Conservation (phyloP, 164 flowering plant species). For the Kalanchoe fedtschenkoi region DNA sequence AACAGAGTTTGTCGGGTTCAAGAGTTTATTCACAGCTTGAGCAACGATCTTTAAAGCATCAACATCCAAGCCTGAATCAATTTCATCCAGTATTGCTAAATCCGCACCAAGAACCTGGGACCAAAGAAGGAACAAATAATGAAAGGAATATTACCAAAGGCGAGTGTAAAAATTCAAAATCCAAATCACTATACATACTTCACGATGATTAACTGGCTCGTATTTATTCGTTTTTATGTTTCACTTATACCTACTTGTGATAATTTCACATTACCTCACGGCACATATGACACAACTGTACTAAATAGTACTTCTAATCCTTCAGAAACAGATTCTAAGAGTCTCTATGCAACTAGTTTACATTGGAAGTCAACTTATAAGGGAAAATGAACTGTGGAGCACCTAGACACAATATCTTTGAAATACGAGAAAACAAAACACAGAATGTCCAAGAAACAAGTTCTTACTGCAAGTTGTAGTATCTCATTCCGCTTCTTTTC, state of each 20-base stretch:
- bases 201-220: neutral
- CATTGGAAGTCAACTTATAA: neutral
- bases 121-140: neutral
- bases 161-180: neutral
- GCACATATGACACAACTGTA: too few relatives aligned
- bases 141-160: neutral
- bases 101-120: constrained; percentile 91
- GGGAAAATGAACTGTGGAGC: neutral
- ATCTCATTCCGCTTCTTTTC: constrained; percentile 98
- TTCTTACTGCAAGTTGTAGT: constrained; percentile 88
- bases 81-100: constrained; percentile 85
- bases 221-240: too few relatives aligned
- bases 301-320: too few relatives aligned
- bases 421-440: neutral
- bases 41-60: constrained; percentile 95
- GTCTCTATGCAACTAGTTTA: too few relatives aligned
- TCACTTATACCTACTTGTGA: too few relatives aligned
- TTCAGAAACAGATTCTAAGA: too few relatives aligned
- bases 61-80: constrained; percentile 96
- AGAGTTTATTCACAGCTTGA: constrained; percentile 70
- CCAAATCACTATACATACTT: neutral
- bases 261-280: too few relatives aligned
- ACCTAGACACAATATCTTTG: neutral
- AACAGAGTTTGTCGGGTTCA: constrained; percentile 65
- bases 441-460: neutral